phyloP scores from a whole-genome alignment of 176 grass and related monocot species.

The Coix lacrymajobi region DNA sequence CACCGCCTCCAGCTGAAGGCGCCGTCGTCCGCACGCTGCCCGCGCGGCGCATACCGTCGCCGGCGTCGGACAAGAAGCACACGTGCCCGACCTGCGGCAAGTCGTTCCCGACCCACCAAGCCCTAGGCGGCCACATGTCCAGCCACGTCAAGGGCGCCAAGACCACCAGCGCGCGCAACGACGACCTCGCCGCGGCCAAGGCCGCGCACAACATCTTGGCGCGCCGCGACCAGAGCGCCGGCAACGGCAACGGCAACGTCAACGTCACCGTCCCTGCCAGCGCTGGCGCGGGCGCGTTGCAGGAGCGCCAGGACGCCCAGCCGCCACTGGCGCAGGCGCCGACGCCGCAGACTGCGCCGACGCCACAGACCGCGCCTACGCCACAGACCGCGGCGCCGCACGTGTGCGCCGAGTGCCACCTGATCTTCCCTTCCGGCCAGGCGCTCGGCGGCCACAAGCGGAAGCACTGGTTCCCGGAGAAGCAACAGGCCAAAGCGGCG shows the following conservation, averaged over 20 bases:
- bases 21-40: not conserved
- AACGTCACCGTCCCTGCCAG: not conserved
- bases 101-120: slow-evolving; percentile 39
- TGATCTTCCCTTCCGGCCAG: slow-evolving; percentile 27
- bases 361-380: too few relatives aligned
- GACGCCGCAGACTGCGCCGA: not conserved
- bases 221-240: not conserved
- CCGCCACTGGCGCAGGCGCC: not conserved
- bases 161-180: not conserved
- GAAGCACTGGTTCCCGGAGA: slow-evolving; percentile 30
- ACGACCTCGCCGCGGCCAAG: not conserved
- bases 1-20: not conserved
- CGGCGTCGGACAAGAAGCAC: slow-evolving; percentile 23
- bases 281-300: too few relatives aligned
- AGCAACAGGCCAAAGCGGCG: not conserved
- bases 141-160: slow-evolving; percentile 10
- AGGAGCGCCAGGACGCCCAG: not conserved
- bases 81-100: slow-evolving; percentile 23
- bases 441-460: slow-evolving; percentile 52
- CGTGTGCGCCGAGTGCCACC: slow-evolving; percentile 6
- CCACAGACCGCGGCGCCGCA: not conserved
- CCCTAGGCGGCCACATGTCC: slow-evolving; percentile 40
- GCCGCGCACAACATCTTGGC: not conserved
- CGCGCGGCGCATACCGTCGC: slow-evolving; percentile 24
- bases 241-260: not conserved